These are phyloP conservation scores for Wolfiporia cocos DNA, from an alignment of 1,284 basidiomycete species.

Conservation along the genomic window DNA sequence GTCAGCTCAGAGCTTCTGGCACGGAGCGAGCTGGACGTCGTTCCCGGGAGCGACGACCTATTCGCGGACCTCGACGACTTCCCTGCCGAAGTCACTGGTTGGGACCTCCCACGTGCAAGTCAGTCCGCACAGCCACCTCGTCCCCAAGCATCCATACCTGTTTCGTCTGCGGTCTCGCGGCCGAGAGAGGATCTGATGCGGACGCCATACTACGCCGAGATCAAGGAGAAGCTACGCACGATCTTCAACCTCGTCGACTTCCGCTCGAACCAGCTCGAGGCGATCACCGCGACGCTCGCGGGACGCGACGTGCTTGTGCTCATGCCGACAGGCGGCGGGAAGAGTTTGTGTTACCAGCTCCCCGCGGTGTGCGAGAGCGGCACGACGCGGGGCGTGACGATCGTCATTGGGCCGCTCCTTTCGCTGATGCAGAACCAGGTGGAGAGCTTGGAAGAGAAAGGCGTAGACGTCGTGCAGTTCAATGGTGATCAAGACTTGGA, in stretches of 20 bases:
- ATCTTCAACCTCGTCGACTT: conserved; percentile 72
- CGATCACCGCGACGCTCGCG: conserved; percentile 75
- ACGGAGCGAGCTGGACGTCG: no score
- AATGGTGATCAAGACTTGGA: conserved; percentile 45
- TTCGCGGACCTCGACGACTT: conserved; percentile 11
- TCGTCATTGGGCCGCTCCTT: conserved; percentile 89
- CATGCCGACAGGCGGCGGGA: conserved; percentile 97
- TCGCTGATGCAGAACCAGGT: conserved; percentile 94
- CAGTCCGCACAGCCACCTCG: no score
- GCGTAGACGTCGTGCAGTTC: conserved; percentile 70
- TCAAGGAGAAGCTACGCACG: conserved; percentile 53
- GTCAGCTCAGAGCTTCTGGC: no score
- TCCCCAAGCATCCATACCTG: no score
- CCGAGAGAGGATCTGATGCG: conserved; percentile 8
- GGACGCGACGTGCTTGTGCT: conserved; percentile 91
- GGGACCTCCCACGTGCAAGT: neutral
- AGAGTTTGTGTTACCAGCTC: conserved; percentile 82
- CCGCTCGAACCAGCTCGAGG: conserved; percentile 83
- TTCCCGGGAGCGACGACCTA: conserved; percentile 10
- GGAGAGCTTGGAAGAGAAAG: conserved; percentile 55
- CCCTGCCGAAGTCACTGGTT: neutral
- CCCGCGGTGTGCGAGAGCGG: conserved; percentile 81
- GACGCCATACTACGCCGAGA: conserved; percentile 47
- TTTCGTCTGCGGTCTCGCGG: no score
- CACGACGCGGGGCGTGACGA: conserved; percentile 74